Base-by-base conservation (phyloP, 164 flowering plant species). In the Aristolochia contorta region DNA sequence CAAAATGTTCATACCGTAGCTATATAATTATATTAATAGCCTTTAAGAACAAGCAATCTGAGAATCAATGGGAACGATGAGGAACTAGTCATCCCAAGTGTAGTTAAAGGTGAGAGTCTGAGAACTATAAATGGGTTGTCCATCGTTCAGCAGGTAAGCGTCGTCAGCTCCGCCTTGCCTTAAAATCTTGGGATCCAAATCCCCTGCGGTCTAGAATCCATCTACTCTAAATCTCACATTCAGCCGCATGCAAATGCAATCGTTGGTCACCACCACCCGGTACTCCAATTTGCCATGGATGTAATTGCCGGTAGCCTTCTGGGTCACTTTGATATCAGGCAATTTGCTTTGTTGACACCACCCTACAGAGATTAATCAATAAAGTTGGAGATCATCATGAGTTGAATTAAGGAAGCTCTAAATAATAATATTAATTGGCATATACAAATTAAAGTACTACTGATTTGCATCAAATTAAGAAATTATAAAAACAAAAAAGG, bases 241-340 rank as follows among this genome's bases (percentile, higher is more conserved):
- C 32, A 22, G 3, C 23, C 46, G 62, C 6, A 53, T 21, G 37
- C 62, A 59, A 12, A 47, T 22, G 50, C 62, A 59, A 5, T 23
- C 22, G 50, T 59, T 59, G 53, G 32, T 47, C 53, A 59, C 53
- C 2, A 52, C 12, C 16, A 59, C 62, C 33, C 23, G 15, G 27
- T 22, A 47, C 37, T 59, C 62, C 1, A 32, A 32, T 32, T 59
- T 46, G 21, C 62, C 53, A 2, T 46, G 21, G 16, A 59, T 13
- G 16, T 22, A 4, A 15, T 3, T 8, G 24, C 62, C 62, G 14
- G 62, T 59, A 3, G 2, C 4, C 18, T 19, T 14, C 53, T 59
- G 62, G 19, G 62, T 19, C 19, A 47, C 14, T n/a, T 8, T 24
- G 23, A 59, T 47, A 18, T 59, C 12, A 0, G 53, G 8, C 4